Percentiles rank a stretch among this genome's conserved stretches.
Evolutionary conservation across 495 filamentous ascomycete genomes (phyloP).

Genomic region (Penicillium coffeae): DNA sequence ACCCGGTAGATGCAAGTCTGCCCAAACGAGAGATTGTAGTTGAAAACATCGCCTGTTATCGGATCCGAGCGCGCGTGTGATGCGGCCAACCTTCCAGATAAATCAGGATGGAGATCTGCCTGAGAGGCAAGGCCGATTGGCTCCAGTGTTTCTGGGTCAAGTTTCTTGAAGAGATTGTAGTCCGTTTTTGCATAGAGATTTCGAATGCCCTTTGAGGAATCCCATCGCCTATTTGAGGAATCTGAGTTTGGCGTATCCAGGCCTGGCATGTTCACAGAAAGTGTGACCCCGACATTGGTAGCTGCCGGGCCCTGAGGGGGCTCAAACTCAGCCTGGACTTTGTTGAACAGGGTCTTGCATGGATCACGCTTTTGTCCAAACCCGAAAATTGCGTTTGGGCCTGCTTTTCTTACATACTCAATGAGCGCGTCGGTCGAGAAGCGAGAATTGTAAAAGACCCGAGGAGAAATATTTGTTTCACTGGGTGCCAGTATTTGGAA

Average conservation of each 20-base stretch:
- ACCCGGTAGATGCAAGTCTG: conserved; percentile 55
- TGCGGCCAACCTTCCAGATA: conserved; percentile 59
- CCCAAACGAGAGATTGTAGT: conserved; percentile 63
- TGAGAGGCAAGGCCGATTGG: conserved; percentile 60
- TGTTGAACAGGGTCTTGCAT: conserved; percentile 63
- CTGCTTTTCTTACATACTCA: conserved; percentile 50
- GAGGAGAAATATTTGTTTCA: conserved; percentile 18
- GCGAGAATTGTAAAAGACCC: conserved; percentile 71
- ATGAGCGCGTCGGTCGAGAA: conserved; percentile 55
- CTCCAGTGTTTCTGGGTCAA: conserved; percentile 68
- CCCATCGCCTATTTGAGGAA: conserved; percentile 15
- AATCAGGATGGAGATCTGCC: conserved; percentile 55
- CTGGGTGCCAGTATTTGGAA: conserved; percentile 57
- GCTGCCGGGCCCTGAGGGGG: conserved; percentile 21
- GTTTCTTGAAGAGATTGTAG: conserved; percentile 46
- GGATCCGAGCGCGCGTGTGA: conserved; percentile 71
- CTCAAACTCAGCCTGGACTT: conserved; percentile 55
- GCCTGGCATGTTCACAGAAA: conserved; percentile 57
- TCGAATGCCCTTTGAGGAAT: conserved; percentile 29
- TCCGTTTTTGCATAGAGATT: conserved; percentile 62
- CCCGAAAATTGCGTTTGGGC: conserved; percentile 38
- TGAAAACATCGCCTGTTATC: conserved; percentile 69
- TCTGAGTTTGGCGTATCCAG: conserved; percentile 16
- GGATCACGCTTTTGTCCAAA: conserved; percentile 67
- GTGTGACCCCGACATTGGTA: conserved; percentile 56